Percentiles rank a stretch among this genome's conserved stretches.
These are phyloP conservation scores for Syzygium syzygioides DNA, from an alignment of 441 rosid genomes.

Conservation along the genomic window DNA sequence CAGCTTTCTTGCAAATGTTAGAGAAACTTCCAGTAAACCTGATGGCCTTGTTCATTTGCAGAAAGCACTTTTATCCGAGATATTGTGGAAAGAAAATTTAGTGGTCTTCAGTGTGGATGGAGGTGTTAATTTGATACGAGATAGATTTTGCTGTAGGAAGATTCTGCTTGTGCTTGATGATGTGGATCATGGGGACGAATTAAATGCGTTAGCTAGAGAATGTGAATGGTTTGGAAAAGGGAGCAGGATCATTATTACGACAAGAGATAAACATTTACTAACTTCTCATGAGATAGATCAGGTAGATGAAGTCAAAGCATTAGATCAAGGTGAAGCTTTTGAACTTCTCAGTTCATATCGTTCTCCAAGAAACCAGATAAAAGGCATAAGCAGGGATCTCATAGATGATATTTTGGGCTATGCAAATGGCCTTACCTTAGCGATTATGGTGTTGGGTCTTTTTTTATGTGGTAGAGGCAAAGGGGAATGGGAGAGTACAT, in stretches of 20 bases:
- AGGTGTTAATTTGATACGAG: not conserved
- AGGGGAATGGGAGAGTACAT: too few species aligned
- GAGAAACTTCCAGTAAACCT: not conserved
- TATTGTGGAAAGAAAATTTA: not conserved
- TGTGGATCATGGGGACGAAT: not conserved
- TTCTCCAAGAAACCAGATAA: not conserved
- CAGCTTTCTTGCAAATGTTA: not conserved
- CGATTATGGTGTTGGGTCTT: not conserved
- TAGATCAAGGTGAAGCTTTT: not conserved
- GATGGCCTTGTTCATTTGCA: not conserved
- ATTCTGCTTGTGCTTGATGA: not conserved
- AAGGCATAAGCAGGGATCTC: not conserved
- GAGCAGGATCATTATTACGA: not conserved
- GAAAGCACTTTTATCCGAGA: not conserved
- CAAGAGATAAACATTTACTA: not conserved
- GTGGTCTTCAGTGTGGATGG: not conserved
- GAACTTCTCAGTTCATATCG: too few species aligned
- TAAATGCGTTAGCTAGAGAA: not conserved
- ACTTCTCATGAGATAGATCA: not conserved
- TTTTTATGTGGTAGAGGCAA: too few species aligned
- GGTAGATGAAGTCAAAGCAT: not conserved
- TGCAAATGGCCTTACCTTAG: not conserved
- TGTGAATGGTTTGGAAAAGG: not conserved
- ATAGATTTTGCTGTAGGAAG: not conserved
- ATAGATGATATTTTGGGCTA: not conserved